phyloP scores from a whole-genome alignment of 768 basidiomycete genomes.

The Termitomyces sp. region DNA sequence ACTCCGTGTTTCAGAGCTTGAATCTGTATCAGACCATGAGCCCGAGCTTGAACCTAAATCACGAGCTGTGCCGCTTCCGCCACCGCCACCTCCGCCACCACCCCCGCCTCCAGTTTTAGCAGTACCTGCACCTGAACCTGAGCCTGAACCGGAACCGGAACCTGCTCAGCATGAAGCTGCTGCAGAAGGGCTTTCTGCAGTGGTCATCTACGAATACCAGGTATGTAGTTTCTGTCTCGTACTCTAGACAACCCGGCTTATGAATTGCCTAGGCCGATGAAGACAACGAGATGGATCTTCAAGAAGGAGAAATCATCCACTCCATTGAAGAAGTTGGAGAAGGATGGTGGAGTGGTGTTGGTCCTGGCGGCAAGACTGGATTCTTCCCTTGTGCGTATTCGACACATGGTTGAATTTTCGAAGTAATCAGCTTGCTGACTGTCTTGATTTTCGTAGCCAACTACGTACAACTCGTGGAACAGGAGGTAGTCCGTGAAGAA shows the following conservation, averaged over 20 bases:
- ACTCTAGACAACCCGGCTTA: not conserved
- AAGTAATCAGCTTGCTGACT: not conserved
- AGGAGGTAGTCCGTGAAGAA: conserved; percentile 2
- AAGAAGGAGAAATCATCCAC: conserved; percentile 78
- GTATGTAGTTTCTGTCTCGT: conserved; percentile 20
- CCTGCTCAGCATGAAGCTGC: conserved; percentile 21
- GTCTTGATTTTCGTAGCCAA: conserved; percentile 45
- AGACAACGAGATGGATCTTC: conserved; percentile 79
- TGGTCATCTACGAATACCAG: conserved; percentile 82
- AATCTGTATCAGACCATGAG: conserved; percentile 35
- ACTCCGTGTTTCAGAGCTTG: conserved; percentile 22
- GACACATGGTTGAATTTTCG: not conserved
- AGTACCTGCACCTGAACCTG: not conserved
- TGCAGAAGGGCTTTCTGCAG: conserved; percentile 51
- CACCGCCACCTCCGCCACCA: not conserved
- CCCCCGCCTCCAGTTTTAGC: not conserved
- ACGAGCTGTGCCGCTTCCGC: not conserved
- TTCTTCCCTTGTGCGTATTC: conserved; percentile 73
- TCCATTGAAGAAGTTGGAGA: conserved; percentile 82
- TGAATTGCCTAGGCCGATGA: conserved; percentile 53
- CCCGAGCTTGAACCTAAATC: conserved; percentile 16
- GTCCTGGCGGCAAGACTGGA: conserved; percentile 65
- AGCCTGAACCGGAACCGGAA: conserved; percentile 14
- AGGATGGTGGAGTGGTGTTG: conserved; percentile 89
- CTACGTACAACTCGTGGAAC: conserved; percentile 76